A percentile compares a stretch with the other conserved stretches of the same genome.
phyloP scores from a whole-genome alignment of 1,284 basidiomycete genomes.

The Apiotrichum domesticum region DNA sequence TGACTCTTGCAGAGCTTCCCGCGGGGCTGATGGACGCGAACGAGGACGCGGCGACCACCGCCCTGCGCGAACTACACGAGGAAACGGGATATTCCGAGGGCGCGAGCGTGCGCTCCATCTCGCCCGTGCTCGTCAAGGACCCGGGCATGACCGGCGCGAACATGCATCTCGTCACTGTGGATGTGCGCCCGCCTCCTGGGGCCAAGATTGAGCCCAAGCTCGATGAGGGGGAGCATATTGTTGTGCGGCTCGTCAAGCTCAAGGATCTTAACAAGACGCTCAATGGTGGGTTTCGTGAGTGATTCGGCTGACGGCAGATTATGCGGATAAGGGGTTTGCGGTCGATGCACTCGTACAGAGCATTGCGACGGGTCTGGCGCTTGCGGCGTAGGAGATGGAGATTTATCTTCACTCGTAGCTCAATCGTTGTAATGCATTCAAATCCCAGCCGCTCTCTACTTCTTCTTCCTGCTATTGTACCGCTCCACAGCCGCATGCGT shows the following conservation, averaged over 20 bases:
- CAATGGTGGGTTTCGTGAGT: slow-evolving; percentile 52
- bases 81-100: slow-evolving; percentile 70
- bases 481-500: slow-evolving; percentile 14
- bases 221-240: slow-evolving; percentile 69
- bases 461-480: slow-evolving; percentile 16
- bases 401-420: background rate
- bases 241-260: slow-evolving; percentile 64
- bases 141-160: slow-evolving; percentile 54
- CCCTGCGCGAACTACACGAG: slow-evolving; percentile 78
- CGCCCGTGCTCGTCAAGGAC: slow-evolving; percentile 60
- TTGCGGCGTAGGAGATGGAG: slow-evolving; percentile 30
- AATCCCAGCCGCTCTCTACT: background rate
- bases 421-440: no score
- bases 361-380: slow-evolving; percentile 63
- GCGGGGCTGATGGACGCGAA: slow-evolving; percentile 79
- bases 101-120: slow-evolving; percentile 56
- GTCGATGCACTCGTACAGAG: slow-evolving; percentile 70
- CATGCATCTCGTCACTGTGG: slow-evolving; percentile 49
- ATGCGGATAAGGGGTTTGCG: slow-evolving; percentile 64
- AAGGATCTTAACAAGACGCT: slow-evolving; percentile 58
- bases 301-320: slow-evolving; percentile 51
- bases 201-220: slow-evolving; percentile 40
- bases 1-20: slow-evolving; percentile 61
- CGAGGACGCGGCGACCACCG: slow-evolving; percentile 64
- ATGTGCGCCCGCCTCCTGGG: slow-evolving; percentile 44